These are phyloP conservation scores for Rhynchospora breviuscula DNA, from an alignment of 176 grass and related monocot species.

Conservation along the genomic window DNA sequence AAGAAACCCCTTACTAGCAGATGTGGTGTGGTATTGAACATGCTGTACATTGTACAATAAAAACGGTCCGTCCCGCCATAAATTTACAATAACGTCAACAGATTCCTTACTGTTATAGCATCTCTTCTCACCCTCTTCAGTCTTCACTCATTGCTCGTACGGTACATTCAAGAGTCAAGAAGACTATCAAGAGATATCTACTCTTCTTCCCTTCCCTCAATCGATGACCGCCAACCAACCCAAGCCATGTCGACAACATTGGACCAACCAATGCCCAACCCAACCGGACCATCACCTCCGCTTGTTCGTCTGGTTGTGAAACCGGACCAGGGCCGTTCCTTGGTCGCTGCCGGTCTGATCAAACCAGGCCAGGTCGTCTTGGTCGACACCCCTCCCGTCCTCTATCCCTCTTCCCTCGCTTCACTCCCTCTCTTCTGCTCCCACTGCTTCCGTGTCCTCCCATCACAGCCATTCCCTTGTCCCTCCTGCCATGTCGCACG, in stretches of 20 bases:
- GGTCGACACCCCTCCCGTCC: conserved; percentile 30
- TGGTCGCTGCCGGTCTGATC: conserved; percentile 36
- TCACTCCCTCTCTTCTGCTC: conserved; percentile 37
- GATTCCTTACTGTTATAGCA: too few relatives aligned
- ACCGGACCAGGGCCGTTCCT: conserved; percentile 29
- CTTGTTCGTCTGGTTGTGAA: conserved; percentile 16
- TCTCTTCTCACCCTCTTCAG: too few relatives aligned
- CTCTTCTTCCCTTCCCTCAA: too few relatives aligned
- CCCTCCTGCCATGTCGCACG: conserved; percentile 14
- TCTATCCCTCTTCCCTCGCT: conserved; percentile 40
- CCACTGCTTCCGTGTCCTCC: conserved; percentile 44
- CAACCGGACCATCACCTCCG: neutral
- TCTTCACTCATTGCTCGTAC: too few relatives aligned
- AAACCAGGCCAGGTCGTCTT: conserved; percentile 56
- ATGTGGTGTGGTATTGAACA: too few relatives aligned
- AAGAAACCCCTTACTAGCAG: too few relatives aligned
- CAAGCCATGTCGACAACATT: neutral
- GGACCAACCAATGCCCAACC: neutral
- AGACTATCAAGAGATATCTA: too few relatives aligned
- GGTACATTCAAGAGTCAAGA: neutral
- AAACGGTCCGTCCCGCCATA: too few relatives aligned
- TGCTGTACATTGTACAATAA: too few relatives aligned
- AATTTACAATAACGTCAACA: too few relatives aligned
- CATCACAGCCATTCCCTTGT: neutral
- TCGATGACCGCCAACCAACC: neutral